These are phyloP conservation scores for Ambrosiella cleistominuta DNA, from an alignment of 2,329 filamentous ascomycete species.

Conservation along the genomic window DNA sequence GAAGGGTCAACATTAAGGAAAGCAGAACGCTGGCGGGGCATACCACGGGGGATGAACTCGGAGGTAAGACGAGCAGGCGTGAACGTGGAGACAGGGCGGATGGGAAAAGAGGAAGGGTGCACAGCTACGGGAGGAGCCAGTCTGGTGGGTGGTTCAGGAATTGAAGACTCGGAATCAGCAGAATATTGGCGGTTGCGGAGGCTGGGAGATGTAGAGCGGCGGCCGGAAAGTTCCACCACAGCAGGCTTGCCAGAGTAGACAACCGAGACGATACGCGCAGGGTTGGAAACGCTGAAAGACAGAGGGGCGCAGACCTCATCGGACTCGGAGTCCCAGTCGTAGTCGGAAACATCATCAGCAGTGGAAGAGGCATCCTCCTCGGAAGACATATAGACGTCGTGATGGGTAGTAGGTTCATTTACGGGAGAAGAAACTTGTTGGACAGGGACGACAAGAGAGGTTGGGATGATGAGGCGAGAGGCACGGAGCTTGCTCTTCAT, in stretches of 20 bases:
- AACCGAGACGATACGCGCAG: constrained; percentile 40
- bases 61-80: constrained; percentile 12
- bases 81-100: constrained; percentile 11
- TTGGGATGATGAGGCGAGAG: constrained; percentile 24
- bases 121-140: background rate
- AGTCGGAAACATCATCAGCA: constrained; percentile 41
- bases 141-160: constrained; percentile 10
- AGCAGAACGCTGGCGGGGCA: constrained; percentile 20
- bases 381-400: constrained; percentile 45
- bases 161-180: constrained; percentile 14
- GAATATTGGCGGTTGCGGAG: constrained; percentile 18
- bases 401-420: constrained; percentile 21
- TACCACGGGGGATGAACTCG: constrained; percentile 7
- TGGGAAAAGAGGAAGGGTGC: background rate
- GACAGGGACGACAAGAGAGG: background rate
- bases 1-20: constrained; percentile 40
- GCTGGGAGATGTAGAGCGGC: constrained; percentile 19
- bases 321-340: constrained; percentile 27
- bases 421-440: background rate
- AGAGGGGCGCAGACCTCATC: constrained; percentile 15
- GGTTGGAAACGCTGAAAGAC: constrained; percentile 24
- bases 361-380: constrained; percentile 49
- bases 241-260: constrained; percentile 42
- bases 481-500: constrained; percentile 27
- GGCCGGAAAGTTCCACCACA: constrained; percentile 30